These are phyloP conservation scores for Cladosporium sp. DNA, from an alignment of 2,329 filamentous ascomycete species.

Conservation along the genomic window DNA sequence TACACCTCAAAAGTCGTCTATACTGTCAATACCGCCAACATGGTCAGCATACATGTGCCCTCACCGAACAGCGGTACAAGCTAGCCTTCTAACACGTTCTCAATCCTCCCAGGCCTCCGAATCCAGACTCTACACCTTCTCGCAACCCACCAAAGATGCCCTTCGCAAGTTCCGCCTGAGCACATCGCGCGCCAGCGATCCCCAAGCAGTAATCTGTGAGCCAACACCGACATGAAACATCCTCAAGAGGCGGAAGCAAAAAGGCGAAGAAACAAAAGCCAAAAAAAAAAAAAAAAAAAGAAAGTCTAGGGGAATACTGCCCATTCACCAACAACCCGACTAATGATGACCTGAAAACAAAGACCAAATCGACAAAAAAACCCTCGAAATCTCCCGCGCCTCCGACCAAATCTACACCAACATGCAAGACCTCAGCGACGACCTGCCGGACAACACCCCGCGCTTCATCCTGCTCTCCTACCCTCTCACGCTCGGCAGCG, in stretches of 20 bases:
- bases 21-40: not conserved
- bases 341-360: not conserved
- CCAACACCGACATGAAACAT: not conserved
- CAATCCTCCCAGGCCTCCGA: conserved; percentile 59
- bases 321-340: conserved; percentile 3
- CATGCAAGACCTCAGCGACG: conserved; percentile 75
- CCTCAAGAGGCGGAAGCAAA: not conserved
- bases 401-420: conserved; percentile 80
- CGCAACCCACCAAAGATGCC: conserved; percentile 79
- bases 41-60: conserved; percentile 1
- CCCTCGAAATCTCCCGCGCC: conserved; percentile 76
- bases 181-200: conserved; percentile 78
- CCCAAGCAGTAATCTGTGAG: conserved; percentile 93
- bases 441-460: conserved; percentile 87
- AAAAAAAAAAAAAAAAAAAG: not conserved
- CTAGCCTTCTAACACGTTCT: not conserved
- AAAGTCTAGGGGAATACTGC: not conserved
- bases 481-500: conserved; percentile 81
- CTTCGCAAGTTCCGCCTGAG: conserved; percentile 91
- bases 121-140: conserved; percentile 87
- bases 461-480: conserved; percentile 88
- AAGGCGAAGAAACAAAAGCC: not conserved
- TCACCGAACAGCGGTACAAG: not conserved
- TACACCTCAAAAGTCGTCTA: too few species aligned
- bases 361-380: conserved; percentile 89